phyloP scores from a whole-genome alignment of 495 filamentous ascomycete species.

The Penicillium canariense region DNA sequence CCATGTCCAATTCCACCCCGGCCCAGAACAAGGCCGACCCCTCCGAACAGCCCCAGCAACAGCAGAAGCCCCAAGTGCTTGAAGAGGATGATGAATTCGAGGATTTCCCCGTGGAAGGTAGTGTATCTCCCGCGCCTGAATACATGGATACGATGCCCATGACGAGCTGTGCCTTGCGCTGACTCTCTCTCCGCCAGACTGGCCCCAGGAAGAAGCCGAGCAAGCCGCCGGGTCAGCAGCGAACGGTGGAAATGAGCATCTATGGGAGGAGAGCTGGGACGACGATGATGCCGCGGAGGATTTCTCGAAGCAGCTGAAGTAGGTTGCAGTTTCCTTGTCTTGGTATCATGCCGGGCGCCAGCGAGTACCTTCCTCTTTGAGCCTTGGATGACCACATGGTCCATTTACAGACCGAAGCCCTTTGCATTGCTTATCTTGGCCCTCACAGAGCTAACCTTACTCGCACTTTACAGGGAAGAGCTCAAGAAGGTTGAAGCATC shows the following conservation, averaged over 20 bases:
- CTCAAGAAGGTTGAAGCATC: conserved; percentile 84
- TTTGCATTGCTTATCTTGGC: no score
- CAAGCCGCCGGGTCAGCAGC: conserved; percentile 53
- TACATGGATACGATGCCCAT: not conserved
- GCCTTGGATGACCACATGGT: not conserved
- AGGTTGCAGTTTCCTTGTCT: conserved; percentile 27
- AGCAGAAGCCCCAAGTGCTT: conserved; percentile 64
- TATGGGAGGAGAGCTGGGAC: conserved; percentile 99
- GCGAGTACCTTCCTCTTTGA: not conserved
- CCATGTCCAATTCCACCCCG: conserved; percentile 45
- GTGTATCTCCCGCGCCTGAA: conserved; percentile 8
- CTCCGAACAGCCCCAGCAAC: conserved; percentile 41
- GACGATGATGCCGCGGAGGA: conserved; percentile 97
- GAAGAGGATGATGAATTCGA: conserved; percentile 99
- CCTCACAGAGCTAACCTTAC: not conserved
- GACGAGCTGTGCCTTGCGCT: not conserved
- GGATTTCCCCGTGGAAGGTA: conserved; percentile 96
- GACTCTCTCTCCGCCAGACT: conserved; percentile 55
- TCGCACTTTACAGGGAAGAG: conserved; percentile 68
- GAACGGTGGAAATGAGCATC: conserved; percentile 63
- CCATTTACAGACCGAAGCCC: no score
- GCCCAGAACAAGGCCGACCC: conserved; percentile 37
- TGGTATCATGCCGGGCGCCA: not conserved
- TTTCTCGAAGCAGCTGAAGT: conserved; percentile 95
- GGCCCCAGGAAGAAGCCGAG: conserved; percentile 82